phyloP scores from a whole-genome alignment of 2,329 filamentous ascomycete genomes.

The Botryotinia convoluta region DNA sequence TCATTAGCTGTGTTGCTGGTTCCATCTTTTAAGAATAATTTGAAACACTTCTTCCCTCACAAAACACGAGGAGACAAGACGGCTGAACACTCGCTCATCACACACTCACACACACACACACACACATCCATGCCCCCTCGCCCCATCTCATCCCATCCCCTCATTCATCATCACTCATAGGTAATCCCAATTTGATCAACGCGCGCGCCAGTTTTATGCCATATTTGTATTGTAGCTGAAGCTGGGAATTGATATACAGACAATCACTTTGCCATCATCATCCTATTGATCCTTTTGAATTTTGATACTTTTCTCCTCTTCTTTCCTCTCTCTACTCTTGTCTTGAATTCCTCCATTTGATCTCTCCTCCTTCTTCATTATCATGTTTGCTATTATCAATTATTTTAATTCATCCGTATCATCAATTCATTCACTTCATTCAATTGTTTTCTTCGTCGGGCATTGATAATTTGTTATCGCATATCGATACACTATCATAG shows the following conservation, averaged over 20 bases:
- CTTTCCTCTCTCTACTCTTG: neutral
- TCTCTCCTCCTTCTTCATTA: neutral
- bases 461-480: slow-evolving; percentile 24
- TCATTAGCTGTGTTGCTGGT: neutral
- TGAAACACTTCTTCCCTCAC: slow-evolving; percentile 5
- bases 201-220: slow-evolving; percentile 2
- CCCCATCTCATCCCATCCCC: neutral
- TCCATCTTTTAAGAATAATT: neutral
- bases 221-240: neutral
- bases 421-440: slow-evolving; percentile 13
- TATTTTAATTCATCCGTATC: neutral
- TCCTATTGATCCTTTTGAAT: neutral
- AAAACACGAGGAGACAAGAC: neutral
- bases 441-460: slow-evolving; percentile 20
- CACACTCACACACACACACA: neutral
- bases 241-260: neutral
- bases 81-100: neutral
- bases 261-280: neutral
- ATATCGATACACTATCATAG: slow-evolving; percentile 28
- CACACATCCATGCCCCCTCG: neutral
- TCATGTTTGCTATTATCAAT: slow-evolving; percentile 10
- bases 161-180: neutral
- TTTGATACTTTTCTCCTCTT: neutral
- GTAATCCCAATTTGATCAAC: neutral
- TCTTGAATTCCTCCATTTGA: neutral